Evolutionary conservation across 1,284 basidiomycete species (phyloP).

Genomic region (Tilletia horrida): DNA sequence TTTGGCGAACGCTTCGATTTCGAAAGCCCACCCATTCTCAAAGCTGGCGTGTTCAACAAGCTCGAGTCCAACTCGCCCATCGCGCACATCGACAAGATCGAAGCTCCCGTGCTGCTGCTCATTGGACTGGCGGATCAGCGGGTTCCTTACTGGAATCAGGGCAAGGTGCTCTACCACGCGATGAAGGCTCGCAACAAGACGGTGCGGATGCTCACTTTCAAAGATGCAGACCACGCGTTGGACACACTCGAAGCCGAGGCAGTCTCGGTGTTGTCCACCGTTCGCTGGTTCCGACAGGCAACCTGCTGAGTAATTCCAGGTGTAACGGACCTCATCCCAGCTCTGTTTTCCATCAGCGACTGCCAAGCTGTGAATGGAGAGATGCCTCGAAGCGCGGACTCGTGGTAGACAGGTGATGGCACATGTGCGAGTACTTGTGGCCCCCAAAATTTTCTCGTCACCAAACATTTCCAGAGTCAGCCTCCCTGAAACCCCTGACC

Average conservation of each 20-base stretch:
- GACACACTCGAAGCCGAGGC: slow-evolving; percentile 26
- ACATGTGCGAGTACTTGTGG: too few species aligned
- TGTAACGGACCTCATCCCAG: too few species aligned
- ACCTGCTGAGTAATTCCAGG: too few species aligned
- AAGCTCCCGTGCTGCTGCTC: slow-evolving; percentile 63
- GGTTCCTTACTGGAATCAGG: slow-evolving; percentile 65
- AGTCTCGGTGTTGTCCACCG: slow-evolving; percentile 2
- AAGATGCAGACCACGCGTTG: slow-evolving; percentile 27
- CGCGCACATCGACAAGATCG: slow-evolving; percentile 61
- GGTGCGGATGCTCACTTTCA: slow-evolving; percentile 23
- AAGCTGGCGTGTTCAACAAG: slow-evolving; percentile 58
- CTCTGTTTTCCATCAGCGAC: too few species aligned
- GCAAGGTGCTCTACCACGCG: slow-evolving; percentile 54
- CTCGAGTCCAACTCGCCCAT: slow-evolving; percentile 65
- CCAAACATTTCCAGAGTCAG: too few species aligned
- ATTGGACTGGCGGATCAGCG: slow-evolving; percentile 66
- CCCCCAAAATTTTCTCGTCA: too few species aligned
- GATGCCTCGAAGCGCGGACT: too few species aligned
- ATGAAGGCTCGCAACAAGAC: slow-evolving; percentile 15
- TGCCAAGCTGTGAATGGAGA: not conserved
- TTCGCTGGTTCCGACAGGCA: slow-evolving; percentile 12
- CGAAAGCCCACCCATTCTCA: slow-evolving; percentile 56
- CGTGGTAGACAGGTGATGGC: too few species aligned
- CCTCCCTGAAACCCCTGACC: too few species aligned
- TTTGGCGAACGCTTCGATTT: slow-evolving; percentile 60